A percentile compares a stretch with the other conserved stretches of the same genome.
Conservation (phyloP, 169 alveolate species). For the Cryptosporidium meleagridis region DNA sequence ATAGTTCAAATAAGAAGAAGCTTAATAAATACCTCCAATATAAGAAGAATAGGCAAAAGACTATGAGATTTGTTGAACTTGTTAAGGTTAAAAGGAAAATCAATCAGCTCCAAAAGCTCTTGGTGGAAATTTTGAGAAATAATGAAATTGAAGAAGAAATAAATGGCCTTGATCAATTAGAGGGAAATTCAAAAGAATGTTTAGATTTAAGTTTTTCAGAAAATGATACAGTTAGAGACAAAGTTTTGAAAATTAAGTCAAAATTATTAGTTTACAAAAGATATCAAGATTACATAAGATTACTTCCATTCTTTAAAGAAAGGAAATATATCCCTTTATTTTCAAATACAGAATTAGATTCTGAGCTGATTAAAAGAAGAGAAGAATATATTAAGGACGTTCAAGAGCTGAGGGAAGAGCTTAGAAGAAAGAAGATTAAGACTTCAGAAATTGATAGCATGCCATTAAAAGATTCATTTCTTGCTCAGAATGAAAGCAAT, state of each 20-base stretch:
- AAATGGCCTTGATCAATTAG: background rate
- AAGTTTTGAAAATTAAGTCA: constrained; percentile 3
- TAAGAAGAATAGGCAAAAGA: constrained; percentile 47
- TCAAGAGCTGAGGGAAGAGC: constrained; percentile 43
- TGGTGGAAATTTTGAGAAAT: background rate
- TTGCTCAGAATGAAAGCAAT: constrained; percentile 2
- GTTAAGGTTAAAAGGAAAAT: constrained; percentile 61
- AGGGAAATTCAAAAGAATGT: background rate
- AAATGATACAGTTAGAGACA: background rate
- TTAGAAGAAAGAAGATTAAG: constrained; percentile 32
- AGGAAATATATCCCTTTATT: constrained; percentile 62
- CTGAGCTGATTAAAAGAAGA: background rate
- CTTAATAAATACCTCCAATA: constrained; percentile 25
- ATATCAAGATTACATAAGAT: constrained; percentile 55
- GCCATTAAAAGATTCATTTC: constrained; percentile 15
- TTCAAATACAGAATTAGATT: constrained; percentile 35
- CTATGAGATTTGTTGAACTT: constrained; percentile 68
- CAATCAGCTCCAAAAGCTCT: constrained; percentile 7
- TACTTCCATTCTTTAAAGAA: constrained; percentile 31
- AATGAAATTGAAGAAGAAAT: background rate
- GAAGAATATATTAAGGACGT: constrained; percentile 28
- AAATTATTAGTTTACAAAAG: background rate
- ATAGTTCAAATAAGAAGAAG: constrained; percentile 13
- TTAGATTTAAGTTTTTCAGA: background rate
- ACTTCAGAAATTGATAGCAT: background rate